These are phyloP conservation scores for Chaetoceros tenuissimus DNA, from an alignment of 108 stramenopile genomes.

Conservation along the genomic window DNA sequence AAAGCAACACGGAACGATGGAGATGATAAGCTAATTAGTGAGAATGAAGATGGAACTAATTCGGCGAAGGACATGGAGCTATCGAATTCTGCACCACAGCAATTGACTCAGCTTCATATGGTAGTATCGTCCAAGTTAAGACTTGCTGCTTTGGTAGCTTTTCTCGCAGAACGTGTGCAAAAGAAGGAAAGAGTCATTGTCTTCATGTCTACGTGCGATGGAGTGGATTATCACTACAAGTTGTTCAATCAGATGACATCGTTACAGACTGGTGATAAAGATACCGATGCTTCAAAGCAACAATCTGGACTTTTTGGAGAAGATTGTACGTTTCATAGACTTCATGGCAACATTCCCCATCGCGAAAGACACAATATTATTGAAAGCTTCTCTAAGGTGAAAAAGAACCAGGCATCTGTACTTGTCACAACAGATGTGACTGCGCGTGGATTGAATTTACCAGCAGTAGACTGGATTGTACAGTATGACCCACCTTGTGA, in stretches of 20 bases:
- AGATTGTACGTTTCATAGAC: conserved; percentile 45
- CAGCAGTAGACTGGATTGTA: conserved; percentile 81
- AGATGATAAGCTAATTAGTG: background rate
- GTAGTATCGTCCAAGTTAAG: conserved; percentile 86
- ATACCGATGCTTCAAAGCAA: conserved; percentile 3
- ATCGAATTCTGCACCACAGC: conserved; percentile 67
- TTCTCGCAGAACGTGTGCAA: conserved; percentile 61
- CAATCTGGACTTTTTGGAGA: conserved; percentile 50
- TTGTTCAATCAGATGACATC: conserved; percentile 52
- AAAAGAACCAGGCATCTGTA: conserved; percentile 34
- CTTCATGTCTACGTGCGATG: conserved; percentile 91
- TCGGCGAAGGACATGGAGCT: conserved; percentile 12
- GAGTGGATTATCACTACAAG: conserved; percentile 88
- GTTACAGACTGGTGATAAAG: conserved; percentile 14
- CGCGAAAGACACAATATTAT: conserved; percentile 54
- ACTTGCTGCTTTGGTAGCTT: conserved; percentile 77
- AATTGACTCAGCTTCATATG: conserved; percentile 84
- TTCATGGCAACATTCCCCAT: conserved; percentile 84
- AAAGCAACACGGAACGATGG: conserved; percentile 20
- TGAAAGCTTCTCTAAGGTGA: conserved; percentile 34
- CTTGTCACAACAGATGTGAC: conserved; percentile 89
- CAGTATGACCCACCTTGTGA: conserved; percentile 92
- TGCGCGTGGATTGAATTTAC: conserved; percentile 88
- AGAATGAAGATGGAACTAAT: conserved; percentile 2
- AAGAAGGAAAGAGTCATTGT: conserved; percentile 78